phyloP scores from a whole-genome alignment of 176 grass and related monocot genomes.

The Melocanna baccifera region DNA sequence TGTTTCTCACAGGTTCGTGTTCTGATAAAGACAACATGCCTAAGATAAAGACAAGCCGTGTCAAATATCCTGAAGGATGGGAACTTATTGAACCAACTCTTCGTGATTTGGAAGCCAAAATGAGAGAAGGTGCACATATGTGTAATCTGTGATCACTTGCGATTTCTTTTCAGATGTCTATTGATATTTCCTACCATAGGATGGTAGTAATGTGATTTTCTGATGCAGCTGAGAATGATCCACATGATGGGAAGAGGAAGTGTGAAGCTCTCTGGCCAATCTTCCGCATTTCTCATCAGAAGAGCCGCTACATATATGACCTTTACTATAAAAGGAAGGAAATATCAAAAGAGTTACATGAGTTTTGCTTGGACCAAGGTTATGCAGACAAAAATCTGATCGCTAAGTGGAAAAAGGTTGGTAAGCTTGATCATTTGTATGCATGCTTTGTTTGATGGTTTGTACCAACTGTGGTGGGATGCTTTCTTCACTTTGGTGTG shows the following conservation, averaged over 20 bases:
- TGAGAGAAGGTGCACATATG: conserved; percentile 72
- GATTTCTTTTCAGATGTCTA: neutral
- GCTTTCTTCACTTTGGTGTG: neutral
- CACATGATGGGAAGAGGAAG: conserved; percentile 91
- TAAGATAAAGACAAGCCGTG: conserved; percentile 94
- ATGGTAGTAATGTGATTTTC: neutral
- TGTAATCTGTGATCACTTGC: neutral
- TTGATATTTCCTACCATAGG: neutral
- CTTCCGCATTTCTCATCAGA: conserved; percentile 81
- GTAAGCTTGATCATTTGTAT: neutral
- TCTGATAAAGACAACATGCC: conserved; percentile 47
- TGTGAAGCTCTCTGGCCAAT: conserved; percentile 89
- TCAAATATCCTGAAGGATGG: conserved; percentile 96
- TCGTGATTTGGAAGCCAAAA: conserved; percentile 86
- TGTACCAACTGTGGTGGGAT: neutral
- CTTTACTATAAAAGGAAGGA: conserved; percentile 87
- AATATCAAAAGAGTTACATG: conserved; percentile 76
- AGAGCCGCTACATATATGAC: conserved; percentile 87
- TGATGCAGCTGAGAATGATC: conserved; percentile 81
- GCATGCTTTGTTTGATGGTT: neutral
- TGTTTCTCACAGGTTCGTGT: neutral
- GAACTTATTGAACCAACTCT: conserved; percentile 94
- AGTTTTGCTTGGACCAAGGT: conserved; percentile 90
- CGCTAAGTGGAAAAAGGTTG: conserved; percentile 92
- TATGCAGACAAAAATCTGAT: conserved; percentile 83